phyloP scores from a whole-genome alignment of 2,329 filamentous ascomycete species.

The Aspergillus cejpii region DNA sequence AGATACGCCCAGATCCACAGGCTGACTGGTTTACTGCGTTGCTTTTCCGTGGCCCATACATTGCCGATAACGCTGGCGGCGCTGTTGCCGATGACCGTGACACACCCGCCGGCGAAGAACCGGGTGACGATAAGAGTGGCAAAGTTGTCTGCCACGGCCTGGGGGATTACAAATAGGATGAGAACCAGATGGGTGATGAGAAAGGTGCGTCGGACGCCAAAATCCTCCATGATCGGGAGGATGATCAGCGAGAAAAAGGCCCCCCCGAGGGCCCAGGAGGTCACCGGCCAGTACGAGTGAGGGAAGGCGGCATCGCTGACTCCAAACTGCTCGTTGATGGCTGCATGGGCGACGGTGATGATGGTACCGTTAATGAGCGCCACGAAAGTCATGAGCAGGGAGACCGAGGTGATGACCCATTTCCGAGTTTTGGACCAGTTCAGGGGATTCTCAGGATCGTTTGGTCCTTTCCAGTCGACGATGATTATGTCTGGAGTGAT shows the following conservation, averaged over 20 bases:
- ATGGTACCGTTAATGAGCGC: slow-evolving; percentile 36
- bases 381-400: slow-evolving; percentile 29
- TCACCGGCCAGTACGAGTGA: slow-evolving; percentile 30
- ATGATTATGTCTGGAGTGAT: slow-evolving; percentile 12
- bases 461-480: slow-evolving; percentile 25
- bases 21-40: slow-evolving; percentile 35
- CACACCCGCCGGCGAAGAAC: slow-evolving; percentile 41
- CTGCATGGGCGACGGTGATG: slow-evolving; percentile 32
- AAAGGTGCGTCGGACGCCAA: slow-evolving; percentile 39
- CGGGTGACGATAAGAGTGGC: slow-evolving; percentile 41
- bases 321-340: slow-evolving; percentile 32
- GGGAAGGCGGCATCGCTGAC: slow-evolving; percentile 27
- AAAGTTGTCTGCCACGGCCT: slow-evolving; percentile 42
- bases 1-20: slow-evolving; percentile 40
- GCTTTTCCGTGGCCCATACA: slow-evolving; percentile 29
- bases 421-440: slow-evolving; percentile 34
- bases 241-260: slow-evolving; percentile 25
- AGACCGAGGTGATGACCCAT: slow-evolving; percentile 30
- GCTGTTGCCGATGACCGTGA: slow-evolving; percentile 37
- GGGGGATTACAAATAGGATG: slow-evolving; percentile 40
- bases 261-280: slow-evolving; percentile 30
- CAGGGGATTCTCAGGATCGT: slow-evolving; percentile 35
- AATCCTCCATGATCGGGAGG: slow-evolving; percentile 35
- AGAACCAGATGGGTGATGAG: slow-evolving; percentile 34
- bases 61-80: slow-evolving; percentile 26